These are phyloP conservation scores for Amylocarpus encephaloides DNA, from an alignment of 2,329 filamentous ascomycete genomes.

Conservation along the genomic window DNA sequence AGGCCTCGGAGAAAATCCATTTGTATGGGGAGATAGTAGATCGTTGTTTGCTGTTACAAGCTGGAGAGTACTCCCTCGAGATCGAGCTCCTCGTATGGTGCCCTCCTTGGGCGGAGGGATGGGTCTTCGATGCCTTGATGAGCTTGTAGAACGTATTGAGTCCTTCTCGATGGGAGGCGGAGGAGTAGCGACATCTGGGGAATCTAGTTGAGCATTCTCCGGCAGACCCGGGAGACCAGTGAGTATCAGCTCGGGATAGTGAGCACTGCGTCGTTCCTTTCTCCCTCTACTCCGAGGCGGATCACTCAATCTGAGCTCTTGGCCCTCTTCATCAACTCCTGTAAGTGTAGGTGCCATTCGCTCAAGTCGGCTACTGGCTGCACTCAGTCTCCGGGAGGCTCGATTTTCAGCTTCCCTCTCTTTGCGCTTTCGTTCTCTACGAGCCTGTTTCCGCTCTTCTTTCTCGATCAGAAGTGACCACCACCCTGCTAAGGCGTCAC, in stretches of 20 bases:
- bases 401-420: conserved; percentile 79
- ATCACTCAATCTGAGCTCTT: conserved; percentile 38
- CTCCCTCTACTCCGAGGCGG: conserved; percentile 68
- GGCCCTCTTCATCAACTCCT: conserved; percentile 72
- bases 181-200: conserved; percentile 37
- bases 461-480: conserved; percentile 94
- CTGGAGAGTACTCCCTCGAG: conserved; percentile 79
- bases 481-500: conserved; percentile 88
- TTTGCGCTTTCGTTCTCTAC: conserved; percentile 74
- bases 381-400: conserved; percentile 74
- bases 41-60: conserved; percentile 66
- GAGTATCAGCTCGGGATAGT: conserved; percentile 55
- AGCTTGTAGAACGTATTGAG: conserved; percentile 67
- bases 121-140: conserved; percentile 68
- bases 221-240: conserved; percentile 73
- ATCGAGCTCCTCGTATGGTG: conserved; percentile 58
- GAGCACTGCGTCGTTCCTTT: conserved; percentile 66
- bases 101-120: conserved; percentile 83
- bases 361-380: conserved; percentile 80
- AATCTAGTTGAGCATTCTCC: conserved; percentile 42
- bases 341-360: conserved; percentile 69
- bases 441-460: conserved; percentile 77
- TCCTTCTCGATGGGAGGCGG: conserved; percentile 76
- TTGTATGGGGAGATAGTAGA: conserved; percentile 45
- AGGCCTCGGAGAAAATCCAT: conserved; percentile 21